Conservation (phyloP, 2,329 filamentous ascomycete species). For the Beauveria sp. region DNA sequence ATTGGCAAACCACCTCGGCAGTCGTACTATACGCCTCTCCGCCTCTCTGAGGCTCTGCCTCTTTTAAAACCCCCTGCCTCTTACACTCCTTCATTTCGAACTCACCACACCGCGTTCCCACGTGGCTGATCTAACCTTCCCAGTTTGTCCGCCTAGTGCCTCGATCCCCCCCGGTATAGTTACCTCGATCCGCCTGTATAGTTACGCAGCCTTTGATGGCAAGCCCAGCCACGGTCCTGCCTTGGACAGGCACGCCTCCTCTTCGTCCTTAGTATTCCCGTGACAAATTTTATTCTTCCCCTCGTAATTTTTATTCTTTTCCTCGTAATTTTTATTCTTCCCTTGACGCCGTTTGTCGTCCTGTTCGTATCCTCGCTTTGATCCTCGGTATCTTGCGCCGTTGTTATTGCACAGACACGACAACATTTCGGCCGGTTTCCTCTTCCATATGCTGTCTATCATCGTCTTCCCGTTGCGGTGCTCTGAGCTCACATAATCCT, state of each 20-base stretch:
- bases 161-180: background rate
- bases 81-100: constrained; percentile 6
- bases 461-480: background rate
- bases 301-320: background rate
- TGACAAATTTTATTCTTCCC: constrained; percentile 13
- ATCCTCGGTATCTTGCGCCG: no score
- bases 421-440: no score
- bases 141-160: background rate
- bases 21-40: background rate
- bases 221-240: background rate
- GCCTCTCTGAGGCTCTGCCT: background rate
- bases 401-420: no score
- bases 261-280: background rate
- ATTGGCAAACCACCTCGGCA: background rate
- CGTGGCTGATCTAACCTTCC: background rate
- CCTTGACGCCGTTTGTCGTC: background rate
- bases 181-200: background rate
- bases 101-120: constrained; percentile 7
- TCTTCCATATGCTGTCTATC: no score
- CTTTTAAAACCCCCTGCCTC: background rate
- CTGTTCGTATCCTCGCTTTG: background rate
- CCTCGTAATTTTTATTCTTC: background rate
- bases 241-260: background rate
- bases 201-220: background rate
- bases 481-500: no score